phyloP scores from a whole-genome alignment of 805 yeast species.

The Metschnikowia lochheadii region DNA sequence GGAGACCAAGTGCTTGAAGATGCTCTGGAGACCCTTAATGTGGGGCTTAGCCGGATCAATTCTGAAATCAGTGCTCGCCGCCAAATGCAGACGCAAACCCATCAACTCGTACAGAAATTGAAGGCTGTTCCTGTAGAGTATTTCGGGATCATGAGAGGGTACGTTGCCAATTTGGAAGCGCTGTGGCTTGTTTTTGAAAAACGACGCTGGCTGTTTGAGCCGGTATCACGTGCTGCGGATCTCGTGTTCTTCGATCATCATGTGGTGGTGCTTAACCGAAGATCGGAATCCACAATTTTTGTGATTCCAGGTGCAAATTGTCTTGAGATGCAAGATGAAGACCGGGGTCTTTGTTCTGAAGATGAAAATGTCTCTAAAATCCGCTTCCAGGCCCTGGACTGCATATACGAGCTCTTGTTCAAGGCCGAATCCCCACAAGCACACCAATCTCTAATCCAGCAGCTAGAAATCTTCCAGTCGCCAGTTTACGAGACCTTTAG shows the following conservation, averaged over 20 bases:
- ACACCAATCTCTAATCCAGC: background rate
- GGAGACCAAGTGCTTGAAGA: background rate
- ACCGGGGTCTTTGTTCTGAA: slow-evolving; percentile 7
- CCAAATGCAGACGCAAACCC: slow-evolving; percentile 2
- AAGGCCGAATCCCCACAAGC: background rate
- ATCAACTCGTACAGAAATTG: background rate
- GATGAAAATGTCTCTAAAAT: slow-evolving; percentile 2
- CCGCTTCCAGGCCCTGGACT: slow-evolving; percentile 5
- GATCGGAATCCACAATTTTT: slow-evolving; percentile 3
- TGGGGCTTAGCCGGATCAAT: slow-evolving; percentile 7
- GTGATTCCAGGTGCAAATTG: slow-evolving; percentile 7
- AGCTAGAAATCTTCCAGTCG: background rate
- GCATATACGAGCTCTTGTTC: slow-evolving; percentile 12
- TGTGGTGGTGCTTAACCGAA: slow-evolving; percentile 4
- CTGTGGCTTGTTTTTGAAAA: slow-evolving; percentile 7
- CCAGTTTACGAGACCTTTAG: background rate
- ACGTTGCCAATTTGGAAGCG: background rate
- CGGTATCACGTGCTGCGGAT: slow-evolving; percentile 3
- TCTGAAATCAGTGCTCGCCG: slow-evolving; percentile 6
- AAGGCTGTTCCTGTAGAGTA: background rate
- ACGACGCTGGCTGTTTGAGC: slow-evolving; percentile 1
- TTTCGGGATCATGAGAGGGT: background rate
- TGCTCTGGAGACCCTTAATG: slow-evolving; percentile 7
- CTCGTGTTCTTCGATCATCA: slow-evolving; percentile 8
- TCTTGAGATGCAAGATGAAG: slow-evolving; percentile 2